Conservation (phyloP, 345 rosid species). For the Sonneratia caseolaris region DNA sequence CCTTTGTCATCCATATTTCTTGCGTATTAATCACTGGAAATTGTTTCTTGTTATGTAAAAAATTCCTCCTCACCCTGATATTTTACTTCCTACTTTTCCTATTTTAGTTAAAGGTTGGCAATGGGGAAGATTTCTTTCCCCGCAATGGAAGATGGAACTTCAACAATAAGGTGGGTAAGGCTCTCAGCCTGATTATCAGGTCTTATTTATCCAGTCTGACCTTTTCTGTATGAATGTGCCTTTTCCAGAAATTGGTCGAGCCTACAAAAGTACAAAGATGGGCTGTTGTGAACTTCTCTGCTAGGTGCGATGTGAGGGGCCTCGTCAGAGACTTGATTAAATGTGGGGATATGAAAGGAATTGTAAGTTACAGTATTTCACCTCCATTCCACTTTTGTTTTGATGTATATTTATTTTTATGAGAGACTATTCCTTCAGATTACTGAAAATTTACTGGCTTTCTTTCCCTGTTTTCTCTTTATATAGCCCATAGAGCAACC, state of each 20-base stretch:
- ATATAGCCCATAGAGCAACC: constrained; percentile 22
- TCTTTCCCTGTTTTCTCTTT: constrained; percentile 8
- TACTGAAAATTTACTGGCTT: background rate
- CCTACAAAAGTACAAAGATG: constrained; percentile 58
- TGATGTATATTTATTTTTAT: background rate
- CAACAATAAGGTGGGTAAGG: constrained; percentile 52
- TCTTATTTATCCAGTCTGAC: background rate
- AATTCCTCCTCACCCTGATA: background rate
- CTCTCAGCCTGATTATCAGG: background rate
- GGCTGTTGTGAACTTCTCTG: constrained; percentile 88
- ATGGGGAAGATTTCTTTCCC: constrained; percentile 66
- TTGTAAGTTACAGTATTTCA: constrained; percentile 37
- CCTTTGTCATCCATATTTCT: background rate
- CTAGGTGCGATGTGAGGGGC: constrained; percentile 48
- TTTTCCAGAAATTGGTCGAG: constrained; percentile 53
- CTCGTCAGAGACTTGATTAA: constrained; percentile 48
- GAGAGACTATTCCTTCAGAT: background rate
- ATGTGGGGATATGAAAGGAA: constrained; percentile 73
- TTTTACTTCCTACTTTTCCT: background rate
- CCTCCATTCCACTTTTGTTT: background rate
- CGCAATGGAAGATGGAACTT: constrained; percentile 92
- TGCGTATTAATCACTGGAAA: background rate
- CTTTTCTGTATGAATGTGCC: constrained; percentile 11
- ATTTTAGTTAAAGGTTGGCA: constrained; percentile 69
- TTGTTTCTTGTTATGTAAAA: background rate